Evolutionary conservation across 139 green algal genomes (phyloP), one percentile per base, ranked within the genome.

Genomic region (Chlorella sp.): DNA sequence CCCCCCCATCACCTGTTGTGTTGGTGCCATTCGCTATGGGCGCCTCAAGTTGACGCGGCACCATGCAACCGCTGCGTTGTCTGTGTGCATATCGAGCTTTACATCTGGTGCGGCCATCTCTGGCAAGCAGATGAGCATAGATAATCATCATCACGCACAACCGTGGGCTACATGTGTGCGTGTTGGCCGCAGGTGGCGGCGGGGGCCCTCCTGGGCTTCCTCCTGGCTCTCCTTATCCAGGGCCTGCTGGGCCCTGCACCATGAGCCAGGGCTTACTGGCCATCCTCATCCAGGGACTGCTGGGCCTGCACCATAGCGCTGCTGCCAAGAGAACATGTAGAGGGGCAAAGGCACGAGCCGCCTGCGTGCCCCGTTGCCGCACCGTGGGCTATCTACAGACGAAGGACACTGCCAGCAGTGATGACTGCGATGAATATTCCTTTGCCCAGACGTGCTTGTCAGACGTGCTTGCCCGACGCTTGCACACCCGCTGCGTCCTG

Each of bases 131-230:
- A n/a, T n/a, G n/a, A n/a, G n/a, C n/a, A n/a, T n/a, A n/a, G n/a
- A n/a, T 55, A 24, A 17, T 55, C 42, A 24, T 55, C 17, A 24
- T 30, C 23, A 33, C 27, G 27, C 14, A 2, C 23, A 42, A 51
- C 31, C 10, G 32, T 42, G 31, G 31, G 32, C 23, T 42, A n/a
- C 4, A 27, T 27, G 34, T 22, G 30, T 10, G 50, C 32, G 30
- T 31, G 1, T 49, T 32, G 2, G 17, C 61, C 31, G 26, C 73
- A 78, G 73, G 74, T 78, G 35, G 51, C 60, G 1, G 55, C 72
- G 30, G 74, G 74, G 5, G 66, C 51, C 3, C 1, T 70, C 2
- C 50, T 78, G 27, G 74, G 74, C 3, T 30, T 78, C 1, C 55
- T 70, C 29, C 50, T 74, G 31, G 74, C 66, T 1, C 31, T 74